These are phyloP conservation scores for Claviceps pazoutovae DNA, from an alignment of 2,329 filamentous ascomycete species.

Conservation along the genomic window DNA sequence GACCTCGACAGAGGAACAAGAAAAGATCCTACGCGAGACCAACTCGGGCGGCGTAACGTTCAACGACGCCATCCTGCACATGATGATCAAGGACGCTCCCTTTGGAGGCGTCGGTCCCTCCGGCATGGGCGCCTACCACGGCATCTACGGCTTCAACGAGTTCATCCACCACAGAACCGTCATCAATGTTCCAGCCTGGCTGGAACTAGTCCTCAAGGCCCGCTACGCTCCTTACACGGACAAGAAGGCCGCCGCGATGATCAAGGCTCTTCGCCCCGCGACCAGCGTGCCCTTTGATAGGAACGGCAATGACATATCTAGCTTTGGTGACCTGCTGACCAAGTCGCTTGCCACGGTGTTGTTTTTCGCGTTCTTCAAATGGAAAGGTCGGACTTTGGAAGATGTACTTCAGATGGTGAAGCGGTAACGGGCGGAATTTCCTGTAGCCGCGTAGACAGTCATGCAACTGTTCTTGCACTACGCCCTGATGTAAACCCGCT, in stretches of 20 bases:
- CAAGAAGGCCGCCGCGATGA: slow-evolving; percentile 7
- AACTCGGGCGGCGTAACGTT: slow-evolving; percentile 31
- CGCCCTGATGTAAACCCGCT: too few species aligned
- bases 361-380: slow-evolving; percentile 3
- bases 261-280: slow-evolving; percentile 2
- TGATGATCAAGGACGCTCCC: slow-evolving; percentile 22
- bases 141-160: slow-evolving; percentile 24
- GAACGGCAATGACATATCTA: slow-evolving; percentile 3
- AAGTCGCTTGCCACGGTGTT: slow-evolving; percentile 4
- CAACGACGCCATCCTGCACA: slow-evolving; percentile 28
- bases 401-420: slow-evolving; percentile 1
- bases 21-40: slow-evolving; percentile 15
- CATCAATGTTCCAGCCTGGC: slow-evolving; percentile 6
- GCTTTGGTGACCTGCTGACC: slow-evolving; percentile 1
- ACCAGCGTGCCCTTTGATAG: slow-evolving; percentile 6
- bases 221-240: slow-evolving; percentile 12
- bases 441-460: not conserved
- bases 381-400: slow-evolving; percentile 4
- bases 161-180: slow-evolving; percentile 17
- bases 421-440: not conserved
- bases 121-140: slow-evolving; percentile 30
- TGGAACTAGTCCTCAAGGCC: slow-evolving; percentile 8
- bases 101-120: slow-evolving; percentile 33
- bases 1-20: slow-evolving; percentile 19
- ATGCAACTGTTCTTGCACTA: too few species aligned